Evolutionary conservation across 2,329 filamentous ascomycete species (phyloP), one percentile per base, ranked within the genome.

Genomic region (Hypoxylon sp.): DNA sequence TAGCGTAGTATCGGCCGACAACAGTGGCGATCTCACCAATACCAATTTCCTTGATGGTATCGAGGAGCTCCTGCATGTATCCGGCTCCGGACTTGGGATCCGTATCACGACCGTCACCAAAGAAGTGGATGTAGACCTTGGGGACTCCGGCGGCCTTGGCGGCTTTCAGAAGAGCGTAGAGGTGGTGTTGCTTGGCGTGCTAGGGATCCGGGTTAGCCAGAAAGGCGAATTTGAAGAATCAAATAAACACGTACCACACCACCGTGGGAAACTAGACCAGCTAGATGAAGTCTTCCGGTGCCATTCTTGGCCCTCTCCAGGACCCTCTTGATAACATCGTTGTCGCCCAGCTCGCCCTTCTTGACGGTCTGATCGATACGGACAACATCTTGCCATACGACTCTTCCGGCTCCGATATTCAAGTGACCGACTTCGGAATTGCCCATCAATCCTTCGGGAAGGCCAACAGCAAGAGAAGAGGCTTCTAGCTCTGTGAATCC

Each of bases 341-440:
- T 86, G 71, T 88, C 81, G 73, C 84, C 81, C 65, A 97, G 74
- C 73, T 95, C 84, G 61, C 83, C 84, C 67, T 91, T 91, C 82
- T 93, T 94, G 77, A 96, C 87, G 30, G 89, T 88, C 76, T 88
- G 88, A 74, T 97, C 94, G 75, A 99, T 99, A 67, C 94, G 89
- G 62, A 99, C 94, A 60, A 95, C 90, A 73, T 94, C 93, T 75
- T 99, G 94, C 94, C 94, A 99, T 67, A 99, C 94, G 55, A 99
- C 94, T 68, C 94, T 84, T 51, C 94, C 94, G 52, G 94, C 94
- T 67, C 94, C 94, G 72, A 99, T 97, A 81, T 99, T 99, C 78
- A 99, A 76, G 75, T 99, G 94, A 57, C 94, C 94, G 72, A 99
- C 94, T 75, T 99, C 94, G 65, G 90, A 96, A 81, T 99, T 99